Evolutionary conservation across 169 alveolate species (phyloP).

Genomic region (Theileria parva): DNA sequence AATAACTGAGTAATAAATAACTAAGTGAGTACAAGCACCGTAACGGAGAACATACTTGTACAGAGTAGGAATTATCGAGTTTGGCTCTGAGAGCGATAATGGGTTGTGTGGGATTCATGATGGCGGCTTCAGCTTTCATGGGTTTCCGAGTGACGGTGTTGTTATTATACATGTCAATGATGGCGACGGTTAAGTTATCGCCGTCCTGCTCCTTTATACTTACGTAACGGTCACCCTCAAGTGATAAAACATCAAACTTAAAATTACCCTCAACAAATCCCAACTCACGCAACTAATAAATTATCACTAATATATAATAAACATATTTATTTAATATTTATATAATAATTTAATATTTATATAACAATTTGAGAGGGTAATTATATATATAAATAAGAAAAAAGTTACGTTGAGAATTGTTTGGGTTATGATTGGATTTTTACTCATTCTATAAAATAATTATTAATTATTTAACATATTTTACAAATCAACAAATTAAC

Average conservation of each 20-base stretch:
- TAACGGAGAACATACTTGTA: constrained; percentile 20
- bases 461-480: neutral
- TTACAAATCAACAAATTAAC: neutral
- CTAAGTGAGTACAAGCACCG: neutral
- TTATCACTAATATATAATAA: neutral
- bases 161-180: constrained; percentile 83
- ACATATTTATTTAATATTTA: too few species aligned
- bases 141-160: constrained; percentile 86
- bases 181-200: constrained; percentile 78
- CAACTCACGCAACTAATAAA: constrained; percentile 64
- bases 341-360: too few species aligned
- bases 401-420: neutral
- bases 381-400: too few species aligned
- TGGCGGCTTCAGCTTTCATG: constrained; percentile 95
- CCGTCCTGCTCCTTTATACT: constrained; percentile 88
- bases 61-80: constrained; percentile 33
- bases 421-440: neutral
- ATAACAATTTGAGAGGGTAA: too few species aligned
- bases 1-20: too few species aligned
- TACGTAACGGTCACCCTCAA: constrained; percentile 90
- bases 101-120: constrained; percentile 93
- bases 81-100: constrained; percentile 93
- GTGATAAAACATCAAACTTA: constrained; percentile 84
- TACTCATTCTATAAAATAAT: neutral
- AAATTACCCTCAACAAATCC: constrained; percentile 86